Evolutionary conservation across 768 basidiomycete genomes (phyloP), one percentile per base, ranked within the genome.

Genomic region (Naganishia antarctica): DNA sequence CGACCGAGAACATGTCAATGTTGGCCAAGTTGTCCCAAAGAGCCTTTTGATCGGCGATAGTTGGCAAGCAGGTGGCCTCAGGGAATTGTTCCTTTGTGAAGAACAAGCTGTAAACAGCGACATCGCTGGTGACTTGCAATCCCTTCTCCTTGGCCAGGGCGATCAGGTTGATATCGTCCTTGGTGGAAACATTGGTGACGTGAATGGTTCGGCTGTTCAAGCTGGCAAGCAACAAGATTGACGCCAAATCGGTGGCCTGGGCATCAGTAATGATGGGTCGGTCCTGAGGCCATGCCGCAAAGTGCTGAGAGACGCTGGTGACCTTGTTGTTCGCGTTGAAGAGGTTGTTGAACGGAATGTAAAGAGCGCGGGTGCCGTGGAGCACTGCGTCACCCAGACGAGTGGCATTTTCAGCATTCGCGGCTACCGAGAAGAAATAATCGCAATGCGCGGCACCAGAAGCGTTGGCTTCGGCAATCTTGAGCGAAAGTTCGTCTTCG

Each of bases 221-320:
- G 70, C 90, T 93, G n/a, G 94, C 92, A 49, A 98, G 80, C 28
- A 99, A 83, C 32, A 99, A 84, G 40, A 97, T 84, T 0, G 94
- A 96, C 0, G 96, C 94, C 12, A 98, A 84, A 69, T 92, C 88
- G 2, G 91, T 87, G 13, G 90, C 87, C 73, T 87, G 87, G 23
- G 96, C 94, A 73, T 98, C 88, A 3, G 94, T 92, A 61, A 97
- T 82, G 73, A 99, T 90, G n/a, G 87, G 87, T 80, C 91, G 94
- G 70, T 96, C 90, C 3, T 79, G 69, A 0, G 93, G 87, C 94
- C 96, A 98, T 0, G 87, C 82, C 7, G 88, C 82, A 74, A 99
- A 96, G 76, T 96, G 90, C 12, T 85, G 82, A 0, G 93, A 90
- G 53, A 93, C 84, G 12, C 83, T 82, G 18, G 90, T 83, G 59